phyloP scores from a whole-genome alignment of 176 grass and related monocot genomes.

The Eremochloa ophiuroides region DNA sequence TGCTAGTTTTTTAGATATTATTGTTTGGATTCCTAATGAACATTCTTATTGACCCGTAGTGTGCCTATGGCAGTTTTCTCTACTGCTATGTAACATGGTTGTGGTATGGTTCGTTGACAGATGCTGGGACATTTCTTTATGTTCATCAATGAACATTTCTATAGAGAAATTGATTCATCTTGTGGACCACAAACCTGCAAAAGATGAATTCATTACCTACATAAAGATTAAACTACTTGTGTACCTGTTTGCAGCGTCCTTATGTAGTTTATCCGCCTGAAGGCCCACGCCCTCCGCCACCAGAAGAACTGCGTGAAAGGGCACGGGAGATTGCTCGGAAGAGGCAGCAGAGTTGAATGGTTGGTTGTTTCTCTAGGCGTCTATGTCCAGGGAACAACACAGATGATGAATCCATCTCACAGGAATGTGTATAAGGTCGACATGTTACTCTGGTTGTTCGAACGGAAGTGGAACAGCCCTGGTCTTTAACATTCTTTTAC shows the following conservation, averaged over 20 bases:
- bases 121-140: background rate
- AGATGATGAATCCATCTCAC: background rate
- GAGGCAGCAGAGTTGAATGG: conserved; percentile 36
- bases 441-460: background rate
- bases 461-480: background rate
- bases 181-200: background rate
- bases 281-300: conserved; percentile 68
- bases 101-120: background rate
- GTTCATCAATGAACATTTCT: background rate
- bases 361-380: no score
- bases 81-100: background rate
- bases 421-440: background rate
- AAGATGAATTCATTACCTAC: background rate
- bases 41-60: background rate
- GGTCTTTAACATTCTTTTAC: background rate
- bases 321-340: conserved; percentile 72
- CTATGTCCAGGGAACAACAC: background rate
- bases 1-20: background rate
- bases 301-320: conserved; percentile 86
- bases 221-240: background rate
- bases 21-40: background rate
- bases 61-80: background rate
- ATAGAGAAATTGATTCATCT: background rate
- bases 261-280: conserved; percentile 92
- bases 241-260: conserved; percentile 50